Evolutionary conservation across 495 filamentous ascomycete species (phyloP).

Genomic region (Podospora comata): DNA sequence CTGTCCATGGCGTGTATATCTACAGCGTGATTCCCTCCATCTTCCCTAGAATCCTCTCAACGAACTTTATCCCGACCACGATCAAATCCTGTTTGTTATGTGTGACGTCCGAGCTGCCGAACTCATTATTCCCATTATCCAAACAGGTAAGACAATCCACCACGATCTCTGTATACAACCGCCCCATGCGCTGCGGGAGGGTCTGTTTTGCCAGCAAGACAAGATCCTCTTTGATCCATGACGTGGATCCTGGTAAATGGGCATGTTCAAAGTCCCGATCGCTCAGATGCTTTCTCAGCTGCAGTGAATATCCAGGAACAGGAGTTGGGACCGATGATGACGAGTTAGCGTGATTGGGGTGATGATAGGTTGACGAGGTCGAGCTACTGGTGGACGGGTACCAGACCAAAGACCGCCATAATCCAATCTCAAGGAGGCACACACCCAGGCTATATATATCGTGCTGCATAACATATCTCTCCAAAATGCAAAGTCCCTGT

Average conservation of each 20-base stretch:
- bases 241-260: neutral
- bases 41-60: slow-evolving; percentile 34
- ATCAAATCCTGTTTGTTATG: slow-evolving; percentile 53
- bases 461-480: slow-evolving; percentile 56
- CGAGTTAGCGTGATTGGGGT: neutral
- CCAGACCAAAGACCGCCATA: slow-evolving; percentile 52
- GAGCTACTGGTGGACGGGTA: slow-evolving; percentile 17
- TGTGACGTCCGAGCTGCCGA: slow-evolving; percentile 46
- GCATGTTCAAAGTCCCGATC: slow-evolving; percentile 20
- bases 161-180: slow-evolving; percentile 48
- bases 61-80: slow-evolving; percentile 48
- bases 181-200: slow-evolving; percentile 50
- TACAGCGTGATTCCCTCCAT: neutral
- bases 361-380: neutral
- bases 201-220: slow-evolving; percentile 36
- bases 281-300: neutral
- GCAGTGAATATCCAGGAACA: neutral
- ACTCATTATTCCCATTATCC: slow-evolving; percentile 45
- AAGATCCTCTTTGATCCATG: slow-evolving; percentile 33
- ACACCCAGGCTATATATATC: slow-evolving; percentile 54
- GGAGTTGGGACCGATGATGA: neutral
- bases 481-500: slow-evolving; percentile 42
- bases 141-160: slow-evolving; percentile 56
- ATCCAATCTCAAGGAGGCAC: slow-evolving; percentile 56
- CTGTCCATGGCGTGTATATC: too few species aligned